phyloP scores from a whole-genome alignment of 208 protist species.

The Naegleria fowleri region DNA sequence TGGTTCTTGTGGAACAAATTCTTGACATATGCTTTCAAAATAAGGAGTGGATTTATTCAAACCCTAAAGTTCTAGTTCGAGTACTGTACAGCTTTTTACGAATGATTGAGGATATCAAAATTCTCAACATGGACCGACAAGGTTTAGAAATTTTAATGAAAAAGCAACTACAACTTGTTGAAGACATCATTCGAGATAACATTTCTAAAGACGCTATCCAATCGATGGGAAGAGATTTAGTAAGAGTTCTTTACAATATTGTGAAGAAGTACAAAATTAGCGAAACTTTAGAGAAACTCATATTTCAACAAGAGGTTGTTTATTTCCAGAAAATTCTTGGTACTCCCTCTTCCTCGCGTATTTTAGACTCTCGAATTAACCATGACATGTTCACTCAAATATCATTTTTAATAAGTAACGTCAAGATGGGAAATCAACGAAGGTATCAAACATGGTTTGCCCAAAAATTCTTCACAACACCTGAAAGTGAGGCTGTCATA shows the following conservation, averaged over 20 bases:
- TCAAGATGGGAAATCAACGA: conserved; percentile 53
- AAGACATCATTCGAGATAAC: neutral
- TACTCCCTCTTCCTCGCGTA: conserved; percentile 38
- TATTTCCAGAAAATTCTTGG: conserved; percentile 28
- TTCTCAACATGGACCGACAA: conserved; percentile 32
- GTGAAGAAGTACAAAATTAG: conserved; percentile 34
- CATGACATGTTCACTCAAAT: conserved; percentile 48
- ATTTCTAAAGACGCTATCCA: neutral
- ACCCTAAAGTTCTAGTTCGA: conserved; percentile 38
- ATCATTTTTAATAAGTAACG: conserved; percentile 41
- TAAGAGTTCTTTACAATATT: conserved; percentile 49
- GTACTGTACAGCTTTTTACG: conserved; percentile 47
- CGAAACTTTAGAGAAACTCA: conserved; percentile 44
- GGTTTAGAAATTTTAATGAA: conserved; percentile 26
- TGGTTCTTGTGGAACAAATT: conserved; percentile 37
- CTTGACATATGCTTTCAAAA: neutral
- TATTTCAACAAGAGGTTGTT: conserved; percentile 26
- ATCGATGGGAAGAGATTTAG: conserved; percentile 50
- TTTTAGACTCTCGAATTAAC: conserved; percentile 40
- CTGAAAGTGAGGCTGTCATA: conserved; percentile 46
- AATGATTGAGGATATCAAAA: conserved; percentile 44
- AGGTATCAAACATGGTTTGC: conserved; percentile 58
- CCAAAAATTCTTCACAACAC: conserved; percentile 35
- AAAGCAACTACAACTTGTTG: neutral
- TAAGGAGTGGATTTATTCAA: conserved; percentile 43